Evolutionary conservation across 139 green algal genomes (phyloP), one percentile per base, ranked within the genome.

Genomic region (Auxenochlorella protothecoides): DNA sequence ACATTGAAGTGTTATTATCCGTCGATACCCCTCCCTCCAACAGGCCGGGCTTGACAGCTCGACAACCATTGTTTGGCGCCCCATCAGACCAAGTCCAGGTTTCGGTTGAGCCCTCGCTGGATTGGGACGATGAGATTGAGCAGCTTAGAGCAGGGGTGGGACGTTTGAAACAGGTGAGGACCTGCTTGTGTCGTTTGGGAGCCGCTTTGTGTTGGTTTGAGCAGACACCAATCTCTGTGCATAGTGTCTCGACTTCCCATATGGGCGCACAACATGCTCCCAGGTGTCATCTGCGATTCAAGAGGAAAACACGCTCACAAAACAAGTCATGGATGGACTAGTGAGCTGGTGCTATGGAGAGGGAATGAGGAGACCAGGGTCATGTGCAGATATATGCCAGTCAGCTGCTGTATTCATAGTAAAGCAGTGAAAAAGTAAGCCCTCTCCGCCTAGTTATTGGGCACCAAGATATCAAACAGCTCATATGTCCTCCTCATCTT

Each of bases 41-140:
- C 9, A 9, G 9, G 57, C 9, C 9, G 9, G 9, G 57, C 9
- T 9, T 62, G 9, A 62, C 9, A 9, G 9, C 57, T 62, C 57
- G 57, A 15, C 57, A 62, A 2, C 57, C 57, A 9, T 11, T 62
- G 9, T 62, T 62, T 62, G 57, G 57, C 2, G 59, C 68, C 8
- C 68, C 52, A 55, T 12, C 52, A 51, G 5, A 66, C 6, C 6
- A 44, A 44, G 15, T 51, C 15, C 69, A 62, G 51, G 51, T 59
- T 68, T 5, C 6, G 59, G 27, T 8, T 62, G 73, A 69, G 63
- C 69, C 44, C 16, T 53, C 52, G 15, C 68, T 72, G 60, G 76
- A 77, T 57, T 52, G 76, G 8, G 71, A 80, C 63, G 71, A 51
- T n/a, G 76, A 80, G 53, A 72, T 80, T 0, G 71, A 74, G 4